phyloP scores from a whole-genome alignment of 2,329 filamentous ascomycete genomes.

The Fusarium sp. region DNA sequence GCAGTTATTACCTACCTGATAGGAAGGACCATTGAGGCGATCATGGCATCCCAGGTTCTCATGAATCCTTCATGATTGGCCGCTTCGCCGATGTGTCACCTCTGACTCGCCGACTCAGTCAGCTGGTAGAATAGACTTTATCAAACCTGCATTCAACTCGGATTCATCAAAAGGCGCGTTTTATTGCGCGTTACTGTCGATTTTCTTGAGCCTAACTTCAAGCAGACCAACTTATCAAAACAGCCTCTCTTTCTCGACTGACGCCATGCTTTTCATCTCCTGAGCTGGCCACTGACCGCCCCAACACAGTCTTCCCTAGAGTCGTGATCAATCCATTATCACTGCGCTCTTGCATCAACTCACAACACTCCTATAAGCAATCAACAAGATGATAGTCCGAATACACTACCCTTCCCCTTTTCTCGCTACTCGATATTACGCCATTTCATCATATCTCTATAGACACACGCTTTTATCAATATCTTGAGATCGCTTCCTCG shows the following conservation, averaged over 20 bases:
- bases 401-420: conserved; percentile 33
- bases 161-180: background rate
- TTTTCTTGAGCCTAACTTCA: background rate
- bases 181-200: background rate
- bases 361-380: conserved; percentile 16
- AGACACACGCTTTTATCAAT: conserved; percentile 31
- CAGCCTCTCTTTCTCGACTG: conserved; percentile 8
- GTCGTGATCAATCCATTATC: conserved; percentile 42
- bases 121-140: conserved; percentile 13
- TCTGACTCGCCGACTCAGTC: conserved; percentile 42
- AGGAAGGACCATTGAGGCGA: conserved; percentile 39
- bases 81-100: conserved; percentile 47
- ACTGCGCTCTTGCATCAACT: conserved; percentile 19
- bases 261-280: conserved; percentile 42
- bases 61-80: conserved; percentile 42
- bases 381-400: conserved; percentile 47
- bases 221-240: background rate
- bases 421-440: conserved; percentile 27
- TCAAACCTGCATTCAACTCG: conserved; percentile 5
- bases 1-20: background rate
- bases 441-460: conserved; percentile 21
- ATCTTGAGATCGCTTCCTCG: conserved; percentile 32
- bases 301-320: conserved; percentile 22
- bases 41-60: conserved; percentile 38
- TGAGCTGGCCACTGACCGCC: conserved; percentile 41